These are phyloP conservation scores for Ascochyta pisi DNA, from an alignment of 2,329 filamentous ascomycete genomes.

Conservation along the genomic window DNA sequence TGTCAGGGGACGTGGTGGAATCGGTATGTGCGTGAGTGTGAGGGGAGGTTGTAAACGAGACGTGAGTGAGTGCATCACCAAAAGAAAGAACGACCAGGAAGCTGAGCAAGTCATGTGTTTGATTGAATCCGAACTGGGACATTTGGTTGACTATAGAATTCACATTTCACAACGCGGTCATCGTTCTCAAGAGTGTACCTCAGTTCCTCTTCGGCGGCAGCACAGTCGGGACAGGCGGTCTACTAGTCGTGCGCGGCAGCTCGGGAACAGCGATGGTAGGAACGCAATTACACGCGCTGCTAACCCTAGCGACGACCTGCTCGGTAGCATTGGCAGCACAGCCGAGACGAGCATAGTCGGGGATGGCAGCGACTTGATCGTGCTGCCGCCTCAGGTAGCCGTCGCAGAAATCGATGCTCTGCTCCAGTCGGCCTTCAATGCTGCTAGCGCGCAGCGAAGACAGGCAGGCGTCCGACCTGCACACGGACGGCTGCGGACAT, in stretches of 20 bases:
- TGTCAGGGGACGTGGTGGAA: no score
- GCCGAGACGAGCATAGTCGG: conserved; percentile 26
- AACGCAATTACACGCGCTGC: conserved; percentile 35
- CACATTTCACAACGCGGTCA: no score
- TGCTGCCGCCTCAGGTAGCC: conserved; percentile 25
- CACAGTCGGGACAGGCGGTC: conserved; percentile 34
- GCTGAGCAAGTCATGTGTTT: no score
- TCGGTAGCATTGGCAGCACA: conserved; percentile 20
- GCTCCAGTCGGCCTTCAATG: conserved; percentile 26
- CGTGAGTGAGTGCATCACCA: no score
- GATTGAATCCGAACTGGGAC: no score
- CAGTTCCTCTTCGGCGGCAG: conserved; percentile 25
- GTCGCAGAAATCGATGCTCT: conserved; percentile 27
- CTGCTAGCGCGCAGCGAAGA: conserved; percentile 29
- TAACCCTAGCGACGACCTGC: conserved; percentile 29
- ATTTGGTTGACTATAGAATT: no score
- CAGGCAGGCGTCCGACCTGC: conserved; percentile 27
- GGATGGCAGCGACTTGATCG: conserved; percentile 23
- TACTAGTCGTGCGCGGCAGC: conserved; percentile 32
- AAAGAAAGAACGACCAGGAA: no score
- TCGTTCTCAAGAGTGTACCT: no score
- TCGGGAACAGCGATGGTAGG: conserved; percentile 32
- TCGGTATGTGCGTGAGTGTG: no score
- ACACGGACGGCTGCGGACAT: conserved; percentile 31
- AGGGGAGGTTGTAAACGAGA: no score